These are phyloP conservation scores for Blastobotrys petasosporus DNA, from an alignment of 1,139 yeast genomes.

Conservation along the genomic window DNA sequence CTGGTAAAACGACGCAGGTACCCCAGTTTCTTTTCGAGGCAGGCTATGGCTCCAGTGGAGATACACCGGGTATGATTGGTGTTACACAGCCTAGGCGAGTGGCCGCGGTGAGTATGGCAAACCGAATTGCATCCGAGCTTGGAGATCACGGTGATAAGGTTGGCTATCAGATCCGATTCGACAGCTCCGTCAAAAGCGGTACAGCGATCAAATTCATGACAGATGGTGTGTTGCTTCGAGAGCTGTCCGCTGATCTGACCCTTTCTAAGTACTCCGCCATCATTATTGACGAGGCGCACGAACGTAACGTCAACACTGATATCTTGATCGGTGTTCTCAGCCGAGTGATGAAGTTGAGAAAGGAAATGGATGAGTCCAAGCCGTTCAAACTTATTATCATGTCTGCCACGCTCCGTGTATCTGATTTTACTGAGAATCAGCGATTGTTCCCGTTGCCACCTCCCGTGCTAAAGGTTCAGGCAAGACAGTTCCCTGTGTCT, in stretches of 20 bases:
- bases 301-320: constrained; percentile 92
- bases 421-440: constrained; percentile 83
- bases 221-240: constrained; percentile 92
- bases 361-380: constrained; percentile 30
- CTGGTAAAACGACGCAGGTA: constrained; percentile 96
- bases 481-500: constrained; percentile 93
- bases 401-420: constrained; percentile 94
- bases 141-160: constrained; percentile 75
- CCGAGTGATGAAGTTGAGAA: constrained; percentile 76
- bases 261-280: constrained; percentile 77
- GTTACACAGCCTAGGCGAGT: constrained; percentile 97
- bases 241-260: constrained; percentile 81
- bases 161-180: constrained; percentile 90
- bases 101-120: constrained; percentile 97
- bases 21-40: constrained; percentile 91
- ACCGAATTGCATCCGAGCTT: constrained; percentile 75
- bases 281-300: constrained; percentile 96
- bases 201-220: constrained; percentile 96
- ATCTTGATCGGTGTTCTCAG: constrained; percentile 91
- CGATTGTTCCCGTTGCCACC: constrained; percentile 71
- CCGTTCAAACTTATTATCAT: constrained; percentile 50
- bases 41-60: constrained; percentile 66
- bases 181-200: constrained; percentile 58
- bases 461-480: constrained; percentile 85
- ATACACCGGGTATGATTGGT: constrained; percentile 88